Evolutionary conservation across 495 filamentous ascomycete species (phyloP).

Genomic region (Xylaria acuta): DNA sequence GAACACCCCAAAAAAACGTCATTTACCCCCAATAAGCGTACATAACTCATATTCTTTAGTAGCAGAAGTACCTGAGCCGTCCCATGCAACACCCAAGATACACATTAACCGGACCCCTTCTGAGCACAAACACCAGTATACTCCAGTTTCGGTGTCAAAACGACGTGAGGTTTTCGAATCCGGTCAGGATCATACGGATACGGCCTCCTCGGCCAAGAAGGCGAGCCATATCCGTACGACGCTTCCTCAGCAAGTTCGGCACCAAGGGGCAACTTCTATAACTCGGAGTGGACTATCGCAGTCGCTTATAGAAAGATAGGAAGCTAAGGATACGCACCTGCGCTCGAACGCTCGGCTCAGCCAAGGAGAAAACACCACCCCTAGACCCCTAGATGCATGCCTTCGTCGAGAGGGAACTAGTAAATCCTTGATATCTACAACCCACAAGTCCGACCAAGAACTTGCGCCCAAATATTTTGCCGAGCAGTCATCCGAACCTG

Average conservation of each 20-base stretch:
- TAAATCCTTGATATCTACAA: neutral
- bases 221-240: neutral
- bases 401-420: neutral
- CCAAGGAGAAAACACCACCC: neutral
- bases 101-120: neutral
- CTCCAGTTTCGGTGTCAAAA: constrained; percentile 11
- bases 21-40: neutral
- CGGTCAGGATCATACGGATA: constrained; percentile 5
- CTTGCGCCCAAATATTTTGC: neutral
- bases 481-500: constrained; percentile 15
- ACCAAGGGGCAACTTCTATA: neutral
- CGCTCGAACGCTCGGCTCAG: neutral
- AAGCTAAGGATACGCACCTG: neutral
- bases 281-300: neutral
- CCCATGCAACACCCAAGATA: neutral
- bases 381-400: neutral
- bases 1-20: neutral
- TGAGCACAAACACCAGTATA: neutral
- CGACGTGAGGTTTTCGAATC: constrained; percentile 12
- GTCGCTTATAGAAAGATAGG: constrained; percentile 11
- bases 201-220: neutral
- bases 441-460: neutral
- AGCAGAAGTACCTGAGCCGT: neutral
- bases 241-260: neutral
- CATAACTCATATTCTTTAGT: neutral